These are phyloP conservation scores for Tolypocladium pustulatum DNA, from an alignment of 2,329 filamentous ascomycete genomes.

Conservation along the genomic window DNA sequence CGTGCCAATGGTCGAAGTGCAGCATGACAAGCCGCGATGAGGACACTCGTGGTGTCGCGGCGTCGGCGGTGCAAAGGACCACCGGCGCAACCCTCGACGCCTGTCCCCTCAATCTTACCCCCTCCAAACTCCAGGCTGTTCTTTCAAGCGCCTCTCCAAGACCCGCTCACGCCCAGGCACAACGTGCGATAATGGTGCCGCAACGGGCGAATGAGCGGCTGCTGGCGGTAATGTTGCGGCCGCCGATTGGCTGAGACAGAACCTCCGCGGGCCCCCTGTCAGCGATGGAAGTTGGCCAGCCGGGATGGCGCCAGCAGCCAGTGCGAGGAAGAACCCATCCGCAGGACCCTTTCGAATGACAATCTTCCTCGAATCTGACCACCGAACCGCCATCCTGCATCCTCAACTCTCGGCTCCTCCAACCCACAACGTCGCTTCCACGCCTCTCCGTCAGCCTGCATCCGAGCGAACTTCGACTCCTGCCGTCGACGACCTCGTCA, in stretches of 20 bases:
- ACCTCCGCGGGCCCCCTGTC: background rate
- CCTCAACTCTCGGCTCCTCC: background rate
- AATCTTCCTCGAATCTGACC: background rate
- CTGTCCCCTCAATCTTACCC: background rate
- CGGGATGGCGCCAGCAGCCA: slow-evolving; percentile 13
- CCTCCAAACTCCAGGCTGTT: background rate
- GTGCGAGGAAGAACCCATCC: background rate
- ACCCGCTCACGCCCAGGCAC: background rate
- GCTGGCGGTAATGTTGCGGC: slow-evolving; percentile 16
- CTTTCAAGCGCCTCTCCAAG: background rate
- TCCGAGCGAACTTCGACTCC: background rate
- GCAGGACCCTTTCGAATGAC: background rate
- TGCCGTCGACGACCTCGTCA: background rate
- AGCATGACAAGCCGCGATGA: background rate
- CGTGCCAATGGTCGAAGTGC: background rate
- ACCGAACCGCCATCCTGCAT: background rate
- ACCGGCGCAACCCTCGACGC: background rate
- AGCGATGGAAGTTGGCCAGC: slow-evolving; percentile 13
- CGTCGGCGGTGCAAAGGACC: background rate
- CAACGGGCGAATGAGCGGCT: slow-evolving; percentile 9
- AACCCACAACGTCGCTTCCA: background rate
- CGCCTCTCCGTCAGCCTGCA: background rate
- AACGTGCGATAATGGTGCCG: background rate
- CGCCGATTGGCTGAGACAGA: slow-evolving; percentile 13
- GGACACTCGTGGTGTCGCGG: background rate